Base-by-base conservation (phyloP, 202 grass and related monocot species). In the Zoysia matrella region DNA sequence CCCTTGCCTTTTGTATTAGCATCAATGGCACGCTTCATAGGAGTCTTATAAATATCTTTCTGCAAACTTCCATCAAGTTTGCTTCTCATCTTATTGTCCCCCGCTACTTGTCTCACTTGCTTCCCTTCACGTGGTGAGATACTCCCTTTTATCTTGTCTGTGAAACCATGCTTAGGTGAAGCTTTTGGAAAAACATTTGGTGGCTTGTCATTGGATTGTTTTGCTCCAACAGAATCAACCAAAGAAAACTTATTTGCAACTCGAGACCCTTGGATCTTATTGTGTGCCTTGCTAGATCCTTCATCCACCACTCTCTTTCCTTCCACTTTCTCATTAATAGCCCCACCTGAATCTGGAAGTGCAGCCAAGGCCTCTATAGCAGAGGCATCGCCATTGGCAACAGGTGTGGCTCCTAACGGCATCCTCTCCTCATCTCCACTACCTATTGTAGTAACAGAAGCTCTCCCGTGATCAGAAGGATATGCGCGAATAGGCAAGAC, bases 401-500 rank as follows among this genome's bases (percentile, higher is more conserved):
- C 30, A 36, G 56, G 65, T 30, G 53, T 52, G 71, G 9, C 46
- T 53, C 75, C 48, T 53, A 82, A 62, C 16, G 42, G 52, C 57
- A 79, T 15, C 14, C 65, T 47, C 54, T 69, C 75, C 72, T 63
- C 63, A 68, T 43, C 73, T 61, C 60, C 58, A 60, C 60, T 51
- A 8, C 16, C 72, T 47, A 43, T 16, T 44, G 43, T n/a, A 50
- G 69, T 71, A 78, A 73, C 41, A 69, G 83, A 13, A 65, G 16
- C 57, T 6, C 57, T 66, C 55, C 53, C 86, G 51, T 86, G 88
- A 39, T 71, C 77, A 47, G 66, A 78, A 4, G 86, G 80, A 74
- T 73, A 93, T 45, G 46, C 60, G 7, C 90, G 84, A 15, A 80
- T 40, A 1, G 86, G 90, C 3, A 69, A 76, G 30, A 88, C 69